These are phyloP conservation scores for Lachnellula occidentalis DNA, from an alignment of 2,329 filamentous ascomycete genomes.

Conservation along the genomic window DNA sequence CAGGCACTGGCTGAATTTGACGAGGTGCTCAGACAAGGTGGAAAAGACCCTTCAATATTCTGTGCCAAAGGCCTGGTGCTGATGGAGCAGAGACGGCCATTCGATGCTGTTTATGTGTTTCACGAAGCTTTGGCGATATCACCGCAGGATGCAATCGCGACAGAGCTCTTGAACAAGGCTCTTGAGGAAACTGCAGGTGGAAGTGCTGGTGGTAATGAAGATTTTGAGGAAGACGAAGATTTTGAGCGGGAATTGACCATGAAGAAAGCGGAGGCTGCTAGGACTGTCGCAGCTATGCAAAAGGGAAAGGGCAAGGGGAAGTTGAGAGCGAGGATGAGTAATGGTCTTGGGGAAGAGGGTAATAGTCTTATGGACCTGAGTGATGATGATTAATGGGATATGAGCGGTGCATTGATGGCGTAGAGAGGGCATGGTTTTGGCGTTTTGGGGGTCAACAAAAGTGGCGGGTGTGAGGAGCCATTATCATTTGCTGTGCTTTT, in stretches of 20 bases:
- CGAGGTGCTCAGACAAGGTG: conserved; percentile 75
- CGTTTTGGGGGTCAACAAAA: conserved; percentile 4
- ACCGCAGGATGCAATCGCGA: conserved; percentile 76
- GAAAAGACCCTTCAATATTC: conserved; percentile 74
- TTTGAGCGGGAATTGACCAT: conserved; percentile 50
- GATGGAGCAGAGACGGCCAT: conserved; percentile 67
- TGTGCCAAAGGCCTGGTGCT: conserved; percentile 78
- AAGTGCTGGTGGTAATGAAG: conserved; percentile 21
- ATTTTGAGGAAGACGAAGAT: conserved; percentile 44
- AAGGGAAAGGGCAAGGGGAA: conserved; percentile 39
- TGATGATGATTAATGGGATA: conserved; percentile 41
- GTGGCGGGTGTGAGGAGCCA: background rate
- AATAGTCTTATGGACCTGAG: conserved; percentile 52
- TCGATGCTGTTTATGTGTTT: conserved; percentile 73
- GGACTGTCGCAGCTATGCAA: conserved; percentile 21
- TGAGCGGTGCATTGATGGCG: conserved; percentile 8
- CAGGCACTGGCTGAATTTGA: conserved; percentile 79
- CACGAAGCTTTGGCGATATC: conserved; percentile 79
- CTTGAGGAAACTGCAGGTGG: conserved; percentile 54
- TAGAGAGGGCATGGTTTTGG: conserved; percentile 4
- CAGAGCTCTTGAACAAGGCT: conserved; percentile 69
- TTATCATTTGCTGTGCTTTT: background rate
- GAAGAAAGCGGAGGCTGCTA: conserved; percentile 41
- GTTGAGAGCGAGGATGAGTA: conserved; percentile 34
- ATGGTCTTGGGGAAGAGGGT: conserved; percentile 31